Percentiles rank a stretch among this genome's conserved stretches.
These are phyloP conservation scores for Capsicum pubescens DNA, from an alignment of 257 asterid genomes.

Conservation along the genomic window DNA sequence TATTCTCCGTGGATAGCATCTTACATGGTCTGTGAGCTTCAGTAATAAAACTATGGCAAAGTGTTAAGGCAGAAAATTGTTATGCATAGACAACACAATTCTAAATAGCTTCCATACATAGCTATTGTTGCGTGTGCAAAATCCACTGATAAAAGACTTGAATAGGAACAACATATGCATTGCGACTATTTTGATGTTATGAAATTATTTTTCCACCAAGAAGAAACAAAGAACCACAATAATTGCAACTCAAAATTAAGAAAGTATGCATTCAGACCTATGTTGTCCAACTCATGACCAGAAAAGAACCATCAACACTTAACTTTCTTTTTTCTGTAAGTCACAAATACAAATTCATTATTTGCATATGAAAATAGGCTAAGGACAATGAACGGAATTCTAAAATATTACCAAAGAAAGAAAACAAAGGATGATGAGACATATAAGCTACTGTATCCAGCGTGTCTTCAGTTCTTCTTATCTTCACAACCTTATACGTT, in stretches of 20 bases:
- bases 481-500: constrained; percentile 21
- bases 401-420: constrained; percentile 29
- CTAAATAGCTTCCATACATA: constrained; percentile 5
- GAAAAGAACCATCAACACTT: constrained; percentile 28
- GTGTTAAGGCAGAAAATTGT: too few species aligned
- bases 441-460: constrained; percentile 29
- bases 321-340: constrained; percentile 29
- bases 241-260: constrained; percentile 19
- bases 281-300: constrained; percentile 1
- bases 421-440: constrained; percentile 34
- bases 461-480: constrained; percentile 33
- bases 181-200: neutral
- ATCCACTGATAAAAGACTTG: neutral
- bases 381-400: neutral
- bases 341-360: constrained; percentile 21
- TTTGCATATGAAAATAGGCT: constrained; percentile 13
- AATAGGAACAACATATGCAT: neutral
- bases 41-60: too few species aligned
- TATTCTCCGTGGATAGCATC: too few species aligned
- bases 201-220: neutral
- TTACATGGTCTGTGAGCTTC: too few species aligned
- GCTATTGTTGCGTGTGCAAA: neutral
- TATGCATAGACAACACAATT: neutral
- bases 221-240: constrained; percentile 10
- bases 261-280: constrained; percentile 18